Base-by-base conservation (phyloP, 176 grass and related monocot genomes). In the Carex parvula region DNA sequence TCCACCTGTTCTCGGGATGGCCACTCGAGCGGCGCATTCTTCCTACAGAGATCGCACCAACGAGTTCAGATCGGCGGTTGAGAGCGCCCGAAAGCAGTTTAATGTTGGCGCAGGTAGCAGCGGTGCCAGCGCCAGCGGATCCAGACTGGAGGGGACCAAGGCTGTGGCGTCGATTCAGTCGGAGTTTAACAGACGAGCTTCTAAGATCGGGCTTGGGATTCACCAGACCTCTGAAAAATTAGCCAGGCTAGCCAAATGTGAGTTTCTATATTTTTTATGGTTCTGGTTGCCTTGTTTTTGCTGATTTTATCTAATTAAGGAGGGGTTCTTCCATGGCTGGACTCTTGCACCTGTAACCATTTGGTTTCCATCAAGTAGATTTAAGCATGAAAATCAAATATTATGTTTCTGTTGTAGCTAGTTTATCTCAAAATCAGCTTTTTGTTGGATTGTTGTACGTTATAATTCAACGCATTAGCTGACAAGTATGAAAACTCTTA, bases 181-280 rank as follows among this genome's bases (percentile, higher is more conserved):
- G 18, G 92, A 95, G 89, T 98, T 98, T 85, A 98, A 90, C 63
- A 84, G n/a, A 81, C 91, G 83, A 79, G 95, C 95, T 20, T 93
- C 95, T 9, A 93, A 85, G 87, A 95, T 98, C 80, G 95, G 91
- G 68, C 89, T 98, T 57, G 92, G 92, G 80, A 98, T 98, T 79
- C 92, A 98, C 84, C 92, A 93, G 66, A 95, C 95, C 59, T 93
- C 95, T 13, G 87, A 95, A 88, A 98, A 98, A 87, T 91, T 98
- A 64, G 86, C 89, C 37, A 90, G 91, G 77, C 92, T 98, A 21
- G 91, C 95, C 48, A 93, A 93, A 83, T 85, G 95, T 98, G 84
- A 81, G 81, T 87, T 48, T 59, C 63, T 67, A 1, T 3, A 30
- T 20, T 18, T 18, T 13, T 70, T 70, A 8, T 18, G 3, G 14